phyloP scores from a whole-genome alignment of 495 filamentous ascomycete genomes.

The Cercophora samala region DNA sequence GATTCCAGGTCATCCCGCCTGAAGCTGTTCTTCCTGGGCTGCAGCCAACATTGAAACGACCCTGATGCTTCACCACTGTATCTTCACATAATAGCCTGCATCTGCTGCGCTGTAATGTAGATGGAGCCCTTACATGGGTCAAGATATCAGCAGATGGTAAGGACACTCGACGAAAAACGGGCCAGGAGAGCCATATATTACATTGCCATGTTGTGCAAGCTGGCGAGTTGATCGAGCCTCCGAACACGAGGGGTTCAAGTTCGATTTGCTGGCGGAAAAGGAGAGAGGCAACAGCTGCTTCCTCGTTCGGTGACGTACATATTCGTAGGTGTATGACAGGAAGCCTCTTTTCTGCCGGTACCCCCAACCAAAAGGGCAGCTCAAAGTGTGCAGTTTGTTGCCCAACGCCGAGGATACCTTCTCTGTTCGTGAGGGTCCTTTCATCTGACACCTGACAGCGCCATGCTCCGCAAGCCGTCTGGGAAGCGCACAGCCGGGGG shows the following conservation, averaged over 20 bases:
- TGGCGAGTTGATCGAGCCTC: neutral
- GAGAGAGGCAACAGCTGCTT: constrained; percentile 14
- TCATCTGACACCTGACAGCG: neutral
- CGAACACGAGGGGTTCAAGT: neutral
- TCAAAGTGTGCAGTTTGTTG: neutral
- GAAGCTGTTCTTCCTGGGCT: constrained; percentile 8
- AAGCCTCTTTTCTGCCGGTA: constrained; percentile 22
- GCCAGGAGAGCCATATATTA: neutral
- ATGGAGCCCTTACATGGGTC: constrained; percentile 5
- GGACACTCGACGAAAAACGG: neutral
- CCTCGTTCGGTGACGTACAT: constrained; percentile 22
- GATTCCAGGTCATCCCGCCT: constrained; percentile 15
- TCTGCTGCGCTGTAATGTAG: too few species aligned
- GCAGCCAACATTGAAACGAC: neutral
- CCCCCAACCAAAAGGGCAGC: constrained; percentile 7
- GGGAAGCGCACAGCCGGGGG: neutral
- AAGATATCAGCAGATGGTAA: neutral
- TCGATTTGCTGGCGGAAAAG: neutral
- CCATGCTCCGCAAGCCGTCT: neutral
- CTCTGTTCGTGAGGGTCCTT: neutral
- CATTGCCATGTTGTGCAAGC: neutral
- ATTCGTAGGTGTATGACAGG: constrained; percentile 17
- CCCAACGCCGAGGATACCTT: neutral
- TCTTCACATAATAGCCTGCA: neutral
- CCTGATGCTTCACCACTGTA: neutral